Evolutionary conservation across 345 rosid species (phyloP), one percentile per base, ranked within the genome.

Genomic region (Salix udensis): DNA sequence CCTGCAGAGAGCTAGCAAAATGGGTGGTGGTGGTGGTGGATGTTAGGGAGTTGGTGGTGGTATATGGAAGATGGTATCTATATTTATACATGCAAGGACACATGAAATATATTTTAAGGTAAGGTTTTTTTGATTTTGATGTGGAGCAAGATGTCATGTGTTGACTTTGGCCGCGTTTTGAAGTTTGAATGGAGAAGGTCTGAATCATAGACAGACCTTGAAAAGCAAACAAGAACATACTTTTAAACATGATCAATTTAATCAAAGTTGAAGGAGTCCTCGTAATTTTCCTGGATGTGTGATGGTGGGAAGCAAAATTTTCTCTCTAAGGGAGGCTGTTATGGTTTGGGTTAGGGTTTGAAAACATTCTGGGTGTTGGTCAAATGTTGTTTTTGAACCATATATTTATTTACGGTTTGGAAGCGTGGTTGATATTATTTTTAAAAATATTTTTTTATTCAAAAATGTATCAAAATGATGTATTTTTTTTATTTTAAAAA

Each of bases 131-230:
- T 30, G 58, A 6, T 18, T 6, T 50, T 30, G 58, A 6, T 18
- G 2, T 18, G 58, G 0, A 1, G n/a, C 50, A 13, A 44, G 2
- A 46, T 46, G 60, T 52, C 60, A 48, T 66, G 71, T 21, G 26
- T 75, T 75, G 78, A 75, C 78, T 67, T 53, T 19, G 37, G 72
- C 78, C 78, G 78, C 72, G 78, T 70, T 37, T 74, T 64, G 76
- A 65, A 65, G 70, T 67, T 75, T 75, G 78, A 75, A 75, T 37
- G 24, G 50, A 8, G 39, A 18, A 10, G 42, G 78, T 76, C 78
- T 75, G 26, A 53, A 26, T 23, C 9, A 76, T 37, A 23, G 9
- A 68, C 68, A 40, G 46, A 6, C 34, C 68, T 60, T 68, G 28
- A 15, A 58, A 14, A 40, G 14, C 23, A 76, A 68, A 67, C 58